These are phyloP conservation scores for Puccinia horiana DNA, from an alignment of 1,284 basidiomycete species.

Conservation along the genomic window DNA sequence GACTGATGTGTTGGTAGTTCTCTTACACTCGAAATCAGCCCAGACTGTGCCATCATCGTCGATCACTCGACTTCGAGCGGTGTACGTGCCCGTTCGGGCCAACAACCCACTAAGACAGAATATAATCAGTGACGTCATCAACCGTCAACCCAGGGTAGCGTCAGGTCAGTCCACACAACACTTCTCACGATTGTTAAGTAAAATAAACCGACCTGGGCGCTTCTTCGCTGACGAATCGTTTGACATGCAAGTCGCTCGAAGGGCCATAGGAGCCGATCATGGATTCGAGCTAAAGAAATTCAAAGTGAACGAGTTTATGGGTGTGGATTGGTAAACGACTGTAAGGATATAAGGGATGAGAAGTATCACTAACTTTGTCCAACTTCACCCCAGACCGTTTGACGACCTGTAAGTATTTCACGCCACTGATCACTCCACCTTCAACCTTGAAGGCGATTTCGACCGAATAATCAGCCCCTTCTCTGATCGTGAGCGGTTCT, in stretches of 20 bases:
- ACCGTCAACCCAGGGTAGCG: not conserved
- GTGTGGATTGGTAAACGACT: not conserved
- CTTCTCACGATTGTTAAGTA: not conserved
- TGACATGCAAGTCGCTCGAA: conserved; percentile 57
- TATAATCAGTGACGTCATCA: not conserved
- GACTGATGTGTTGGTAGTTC: not conserved
- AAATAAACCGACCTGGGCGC: conserved; percentile 55
- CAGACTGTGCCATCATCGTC: conserved; percentile 73
- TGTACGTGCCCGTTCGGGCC: conserved; percentile 73
- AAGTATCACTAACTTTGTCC: conserved; percentile 49
- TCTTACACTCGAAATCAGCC: conserved; percentile 55
- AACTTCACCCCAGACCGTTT: conserved; percentile 69
- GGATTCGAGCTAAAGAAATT: conserved; percentile 54
- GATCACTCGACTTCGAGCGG: conserved; percentile 73
- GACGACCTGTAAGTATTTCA: conserved; percentile 74
- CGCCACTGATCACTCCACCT: conserved; percentile 79
- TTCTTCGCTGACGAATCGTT: conserved; percentile 60
- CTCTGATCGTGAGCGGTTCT: conserved; percentile 66
- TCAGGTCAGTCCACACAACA: not conserved
- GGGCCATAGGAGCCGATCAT: conserved; percentile 59
- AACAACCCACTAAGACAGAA: conserved; percentile 65
- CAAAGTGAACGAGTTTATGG: conserved; percentile 38
- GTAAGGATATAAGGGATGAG: not conserved
- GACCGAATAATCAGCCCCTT: conserved; percentile 71
- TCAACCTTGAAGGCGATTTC: conserved; percentile 79